Conservation (phyloP, 2,329 filamentous ascomycete genomes). For the Lecanoromycetidae sp. region DNA sequence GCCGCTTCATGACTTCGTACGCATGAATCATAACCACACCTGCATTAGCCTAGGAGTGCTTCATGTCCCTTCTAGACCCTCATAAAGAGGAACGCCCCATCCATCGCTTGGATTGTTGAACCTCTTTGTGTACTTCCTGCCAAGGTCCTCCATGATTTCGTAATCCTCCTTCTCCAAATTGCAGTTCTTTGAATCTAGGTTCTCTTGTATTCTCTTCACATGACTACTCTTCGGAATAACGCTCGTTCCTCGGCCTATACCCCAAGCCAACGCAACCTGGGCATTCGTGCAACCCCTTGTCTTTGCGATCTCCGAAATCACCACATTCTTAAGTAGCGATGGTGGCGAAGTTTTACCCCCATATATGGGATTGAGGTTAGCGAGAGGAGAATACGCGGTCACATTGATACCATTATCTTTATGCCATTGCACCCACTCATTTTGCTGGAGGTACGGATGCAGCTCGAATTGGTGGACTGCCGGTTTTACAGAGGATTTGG, state of each 20-base stretch:
- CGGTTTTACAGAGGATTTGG: constrained; percentile 46
- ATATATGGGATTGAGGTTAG: constrained; percentile 17
- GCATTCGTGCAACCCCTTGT: constrained; percentile 56
- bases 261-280: constrained; percentile 71
- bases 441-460: constrained; percentile 56
- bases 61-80: constrained; percentile 30
- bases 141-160: constrained; percentile 23
- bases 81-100: constrained; percentile 32
- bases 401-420: constrained; percentile 39
- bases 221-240: constrained; percentile 81
- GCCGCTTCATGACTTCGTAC: not conserved
- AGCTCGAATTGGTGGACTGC: constrained; percentile 72
- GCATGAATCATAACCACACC: not conserved
- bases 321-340: constrained; percentile 50
- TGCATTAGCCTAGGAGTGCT: constrained; percentile 9
- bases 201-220: constrained; percentile 58
- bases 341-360: constrained; percentile 9
- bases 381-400: constrained; percentile 34
- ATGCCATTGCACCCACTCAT: constrained; percentile 41
- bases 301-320: constrained; percentile 50
- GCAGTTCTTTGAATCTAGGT: constrained; percentile 67
- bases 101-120: constrained; percentile 32
- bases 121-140: constrained; percentile 26
- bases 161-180: constrained; percentile 41
- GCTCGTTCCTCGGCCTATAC: constrained; percentile 65